Percentiles rank a stretch among this genome's conserved stretches.
phyloP scores from a whole-genome alignment of 129 eudicot genomes.

The sunflower (Helianthus annuus) region HanXRQr2.0-SUNRISE NC_035433.2:122088337-122088836 shows the following conservation, averaged over 20 bases:
- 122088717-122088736: constrained; percentile 31
- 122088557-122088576: neutral
- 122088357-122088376: too few species aligned
- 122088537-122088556: neutral
- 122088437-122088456: neutral
- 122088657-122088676: constrained; percentile 15
- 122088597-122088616: constrained; percentile 14
- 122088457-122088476: neutral
- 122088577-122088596: neutral
- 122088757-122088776: constrained; percentile 66
- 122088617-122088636: constrained; percentile 17
- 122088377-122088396: neutral
- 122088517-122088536: neutral
- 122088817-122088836: constrained; percentile 38
- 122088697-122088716: constrained; percentile 10
- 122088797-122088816: constrained; percentile 27
- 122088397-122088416: neutral
- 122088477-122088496: neutral
- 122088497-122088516: neutral
- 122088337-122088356: too few species aligned
- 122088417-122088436: neutral
- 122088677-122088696: constrained; percentile 11
- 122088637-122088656: constrained; percentile 5
- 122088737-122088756: constrained; percentile 68
- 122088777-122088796: constrained; percentile 48